These are phyloP conservation scores for Exserohilum rostratum DNA, from an alignment of 2,329 filamentous ascomycete species.

Conservation along the genomic window DNA sequence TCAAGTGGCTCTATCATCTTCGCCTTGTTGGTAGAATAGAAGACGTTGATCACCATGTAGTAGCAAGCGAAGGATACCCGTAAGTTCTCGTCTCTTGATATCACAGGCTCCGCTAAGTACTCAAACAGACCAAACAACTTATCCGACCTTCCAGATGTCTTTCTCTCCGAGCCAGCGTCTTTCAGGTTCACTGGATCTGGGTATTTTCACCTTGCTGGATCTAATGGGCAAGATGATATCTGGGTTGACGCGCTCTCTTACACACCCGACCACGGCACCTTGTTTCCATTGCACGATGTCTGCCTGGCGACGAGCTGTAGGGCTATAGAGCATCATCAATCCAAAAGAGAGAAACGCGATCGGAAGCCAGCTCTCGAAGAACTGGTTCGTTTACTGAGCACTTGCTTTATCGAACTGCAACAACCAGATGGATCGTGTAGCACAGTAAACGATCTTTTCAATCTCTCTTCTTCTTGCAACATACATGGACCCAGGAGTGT, in stretches of 20 bases:
- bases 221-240: constrained; percentile 12
- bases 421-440: not conserved
- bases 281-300: constrained; percentile 34
- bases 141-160: constrained; percentile 13
- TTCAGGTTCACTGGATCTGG: constrained; percentile 20
- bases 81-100: not conserved
- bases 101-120: not conserved
- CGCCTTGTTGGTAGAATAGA: constrained; percentile 25
- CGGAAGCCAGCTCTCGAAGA: constrained; percentile 10
- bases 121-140: constrained; percentile 12
- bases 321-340: constrained; percentile 16
- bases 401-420: constrained; percentile 8
- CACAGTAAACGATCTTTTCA: constrained; percentile 26
- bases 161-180: constrained; percentile 26
- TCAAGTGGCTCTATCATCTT: constrained; percentile 33
- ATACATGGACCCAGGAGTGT: constrained; percentile 28
- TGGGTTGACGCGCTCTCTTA: constrained; percentile 25
- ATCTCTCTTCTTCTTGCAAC: constrained; percentile 14
- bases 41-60: constrained; percentile 15
- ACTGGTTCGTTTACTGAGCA: constrained; percentile 20
- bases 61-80: constrained; percentile 14
- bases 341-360: not conserved
- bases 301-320: constrained; percentile 31
- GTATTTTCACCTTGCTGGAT: constrained; percentile 23
- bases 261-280: constrained; percentile 11